phyloP scores from a whole-genome alignment of 257 asterid genomes.

The Rubia yunnanensis region DNA sequence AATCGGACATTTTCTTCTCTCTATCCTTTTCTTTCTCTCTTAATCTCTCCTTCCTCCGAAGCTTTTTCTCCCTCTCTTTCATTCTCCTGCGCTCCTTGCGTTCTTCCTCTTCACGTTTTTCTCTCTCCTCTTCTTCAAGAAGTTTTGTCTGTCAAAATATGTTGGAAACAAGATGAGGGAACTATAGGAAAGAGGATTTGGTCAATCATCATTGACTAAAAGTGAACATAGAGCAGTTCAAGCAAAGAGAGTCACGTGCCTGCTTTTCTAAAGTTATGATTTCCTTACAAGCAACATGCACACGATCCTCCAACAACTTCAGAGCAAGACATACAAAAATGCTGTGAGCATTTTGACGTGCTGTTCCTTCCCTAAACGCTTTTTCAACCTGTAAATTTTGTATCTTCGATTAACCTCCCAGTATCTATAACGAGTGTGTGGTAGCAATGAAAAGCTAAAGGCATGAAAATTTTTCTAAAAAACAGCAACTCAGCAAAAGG shows the following conservation, averaged over 20 bases:
- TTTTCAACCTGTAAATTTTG: constrained; percentile 74
- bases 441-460: constrained; percentile 8
- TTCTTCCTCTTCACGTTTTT: constrained; percentile 92
- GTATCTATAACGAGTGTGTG: background rate
- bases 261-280: constrained; percentile 88
- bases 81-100: constrained; percentile 68
- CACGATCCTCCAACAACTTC: constrained; percentile 81
- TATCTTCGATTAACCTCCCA: constrained; percentile 18
- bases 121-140: constrained; percentile 98
- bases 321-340: constrained; percentile 89
- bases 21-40: constrained; percentile 65
- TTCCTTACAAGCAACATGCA: constrained; percentile 93
- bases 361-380: constrained; percentile 99
- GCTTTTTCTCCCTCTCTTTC: constrained; percentile 91
- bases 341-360: constrained; percentile 98
- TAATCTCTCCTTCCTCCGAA: constrained; percentile 84
- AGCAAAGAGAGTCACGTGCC: constrained; percentile 29
- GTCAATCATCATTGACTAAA: background rate
- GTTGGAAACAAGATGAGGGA: constrained; percentile 20
- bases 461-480: background rate
- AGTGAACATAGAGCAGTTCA: background rate
- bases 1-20: constrained; percentile 46
- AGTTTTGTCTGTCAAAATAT: constrained; percentile 64
- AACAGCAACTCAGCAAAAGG: background rate
- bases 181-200: constrained; percentile 9